A percentile compares a stretch with the other conserved stretches of the same genome.
phyloP scores from a whole-genome alignment of 2,329 filamentous ascomycete genomes.

The Zasmidium citrigriseum region DNA sequence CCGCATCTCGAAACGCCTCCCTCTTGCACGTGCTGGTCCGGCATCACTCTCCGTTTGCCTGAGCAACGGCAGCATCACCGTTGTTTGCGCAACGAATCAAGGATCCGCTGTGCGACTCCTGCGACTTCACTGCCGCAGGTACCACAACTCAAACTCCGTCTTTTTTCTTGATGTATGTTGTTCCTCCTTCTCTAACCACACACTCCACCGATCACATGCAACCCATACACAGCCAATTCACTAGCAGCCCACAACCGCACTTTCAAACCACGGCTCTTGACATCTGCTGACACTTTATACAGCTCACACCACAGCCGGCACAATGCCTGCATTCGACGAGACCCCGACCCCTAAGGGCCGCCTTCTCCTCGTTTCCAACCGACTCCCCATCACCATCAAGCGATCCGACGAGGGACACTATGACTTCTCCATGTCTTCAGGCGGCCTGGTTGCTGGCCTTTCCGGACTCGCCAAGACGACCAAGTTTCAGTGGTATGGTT shows the following conservation, averaged over 20 bases:
- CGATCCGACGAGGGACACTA: slow-evolving; percentile 88
- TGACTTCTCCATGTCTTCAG: slow-evolving; percentile 93
- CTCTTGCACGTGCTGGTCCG: neutral
- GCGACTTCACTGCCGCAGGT: neutral
- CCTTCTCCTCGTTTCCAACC: slow-evolving; percentile 88
- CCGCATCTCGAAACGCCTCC: neutral
- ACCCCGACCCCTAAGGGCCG: slow-evolving; percentile 43
- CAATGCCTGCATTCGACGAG: slow-evolving; percentile 37
- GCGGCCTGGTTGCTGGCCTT: slow-evolving; percentile 89
- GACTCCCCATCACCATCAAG: slow-evolving; percentile 95
- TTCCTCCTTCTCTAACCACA: neutral
- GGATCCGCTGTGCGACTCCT: neutral
- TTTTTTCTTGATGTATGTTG: neutral
- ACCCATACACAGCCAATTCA: neutral
- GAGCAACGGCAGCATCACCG: slow-evolving; percentile 1
- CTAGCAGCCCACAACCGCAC: no score
- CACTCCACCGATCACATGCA: neutral
- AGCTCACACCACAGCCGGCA: slow-evolving; percentile 6
- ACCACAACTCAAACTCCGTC: neutral
- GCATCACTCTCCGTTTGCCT: neutral
- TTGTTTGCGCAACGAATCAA: slow-evolving; percentile 4
- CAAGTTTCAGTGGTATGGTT: slow-evolving; percentile 97
- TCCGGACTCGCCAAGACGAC: slow-evolving; percentile 90
- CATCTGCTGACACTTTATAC: slow-evolving; percentile 8
- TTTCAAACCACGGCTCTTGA: no score